Conservation (phyloP, 2,329 filamentous ascomycete species). For the Grosmannia clavigera region DNA sequence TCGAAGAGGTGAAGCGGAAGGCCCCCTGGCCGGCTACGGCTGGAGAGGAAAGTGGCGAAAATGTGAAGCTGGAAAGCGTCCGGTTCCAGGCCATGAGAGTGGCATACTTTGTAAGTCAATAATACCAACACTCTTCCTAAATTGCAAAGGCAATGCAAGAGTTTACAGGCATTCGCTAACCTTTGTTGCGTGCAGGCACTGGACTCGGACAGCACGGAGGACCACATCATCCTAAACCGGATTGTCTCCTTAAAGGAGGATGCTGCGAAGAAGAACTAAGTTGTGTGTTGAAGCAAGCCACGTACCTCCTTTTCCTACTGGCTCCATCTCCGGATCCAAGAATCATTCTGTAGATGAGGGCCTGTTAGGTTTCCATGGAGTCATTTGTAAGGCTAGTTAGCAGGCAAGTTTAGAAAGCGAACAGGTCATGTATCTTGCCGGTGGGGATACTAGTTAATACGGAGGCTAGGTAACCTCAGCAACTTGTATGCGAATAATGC, state of each 20-base stretch:
- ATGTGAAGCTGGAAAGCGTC: conserved; percentile 58
- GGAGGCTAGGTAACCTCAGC: neutral
- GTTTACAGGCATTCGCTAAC: neutral
- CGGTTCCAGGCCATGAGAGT: conserved; percentile 87
- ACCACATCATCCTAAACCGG: conserved; percentile 77
- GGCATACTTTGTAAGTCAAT: conserved; percentile 57
- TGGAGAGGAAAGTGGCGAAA: conserved; percentile 52
- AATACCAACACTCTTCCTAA: neutral
- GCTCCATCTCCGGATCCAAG: neutral
- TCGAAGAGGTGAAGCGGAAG: conserved; percentile 59
- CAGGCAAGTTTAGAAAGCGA: neutral
- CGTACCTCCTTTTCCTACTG: neutral
- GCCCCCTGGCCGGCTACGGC: conserved; percentile 76
- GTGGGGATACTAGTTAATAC: no score
- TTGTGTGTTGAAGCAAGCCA: neutral
- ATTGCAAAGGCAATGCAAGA: neutral
- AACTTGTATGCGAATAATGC: no score
- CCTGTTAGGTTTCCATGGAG: neutral
- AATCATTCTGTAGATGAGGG: neutral
- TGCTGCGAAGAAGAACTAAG: conserved; percentile 43
- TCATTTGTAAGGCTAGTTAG: neutral
- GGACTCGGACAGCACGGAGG: conserved; percentile 65
- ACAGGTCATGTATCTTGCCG: neutral
- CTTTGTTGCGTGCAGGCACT: conserved; percentile 25
- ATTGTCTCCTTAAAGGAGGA: conserved; percentile 91